phyloP scores from a whole-genome alignment of 345 rosid species.

The Cardamine chenopodiifolia region DNA sequence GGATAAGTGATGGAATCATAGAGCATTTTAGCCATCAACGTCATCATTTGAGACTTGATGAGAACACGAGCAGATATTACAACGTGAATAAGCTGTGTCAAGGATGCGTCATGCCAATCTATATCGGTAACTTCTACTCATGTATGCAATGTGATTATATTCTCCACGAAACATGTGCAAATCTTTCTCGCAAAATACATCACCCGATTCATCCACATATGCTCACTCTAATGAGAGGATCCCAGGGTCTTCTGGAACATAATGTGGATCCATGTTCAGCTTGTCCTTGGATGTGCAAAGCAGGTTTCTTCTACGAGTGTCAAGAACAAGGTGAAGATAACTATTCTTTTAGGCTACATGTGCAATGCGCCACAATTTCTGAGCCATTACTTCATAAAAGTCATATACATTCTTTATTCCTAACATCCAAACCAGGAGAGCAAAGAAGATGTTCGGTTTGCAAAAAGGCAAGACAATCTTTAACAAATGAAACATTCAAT shows the following conservation, averaged over 20 bases:
- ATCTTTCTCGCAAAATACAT: neutral
- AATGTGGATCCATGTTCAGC: neutral
- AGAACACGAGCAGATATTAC: neutral
- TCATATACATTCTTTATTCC: neutral
- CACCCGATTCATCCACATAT: neutral
- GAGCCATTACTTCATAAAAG: neutral
- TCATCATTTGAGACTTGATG: neutral
- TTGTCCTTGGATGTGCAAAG: neutral
- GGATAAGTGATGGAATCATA: neutral
- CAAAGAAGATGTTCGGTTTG: neutral
- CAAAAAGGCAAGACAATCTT: neutral
- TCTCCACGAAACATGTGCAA: neutral
- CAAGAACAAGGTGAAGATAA: neutral
- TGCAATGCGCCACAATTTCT: neutral
- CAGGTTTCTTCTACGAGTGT: neutral
- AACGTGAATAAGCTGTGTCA: neutral
- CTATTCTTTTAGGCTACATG: neutral
- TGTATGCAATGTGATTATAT: neutral
- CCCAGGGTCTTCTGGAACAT: neutral
- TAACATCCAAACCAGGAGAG: conserved; percentile 1
- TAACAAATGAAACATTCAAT: neutral
- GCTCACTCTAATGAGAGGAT: neutral
- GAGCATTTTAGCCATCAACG: neutral
- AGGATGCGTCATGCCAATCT: neutral
- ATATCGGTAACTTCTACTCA: neutral